Conservation (phyloP, 495 filamentous ascomycete genomes). For the Aspergillus cavernicola region DNA sequence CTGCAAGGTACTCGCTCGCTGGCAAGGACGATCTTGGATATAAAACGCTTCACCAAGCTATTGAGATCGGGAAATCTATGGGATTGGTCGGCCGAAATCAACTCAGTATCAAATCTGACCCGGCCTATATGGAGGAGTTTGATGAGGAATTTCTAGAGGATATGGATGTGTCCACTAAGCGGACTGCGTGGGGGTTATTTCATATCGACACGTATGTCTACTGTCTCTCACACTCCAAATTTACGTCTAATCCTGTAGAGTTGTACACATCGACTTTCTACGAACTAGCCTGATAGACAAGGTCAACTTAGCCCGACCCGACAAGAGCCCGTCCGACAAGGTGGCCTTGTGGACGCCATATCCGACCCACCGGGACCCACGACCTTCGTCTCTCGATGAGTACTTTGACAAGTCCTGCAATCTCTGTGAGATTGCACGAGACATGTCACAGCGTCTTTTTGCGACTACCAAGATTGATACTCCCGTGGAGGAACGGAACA, state of each 20-base stretch:
- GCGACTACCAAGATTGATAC: slow-evolving; percentile 9
- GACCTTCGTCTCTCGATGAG: slow-evolving; percentile 30
- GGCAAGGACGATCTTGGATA: slow-evolving; percentile 42
- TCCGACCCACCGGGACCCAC: slow-evolving; percentile 31
- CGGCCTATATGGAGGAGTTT: slow-evolving; percentile 19
- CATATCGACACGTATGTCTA: slow-evolving; percentile 42
- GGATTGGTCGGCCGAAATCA: slow-evolving; percentile 38
- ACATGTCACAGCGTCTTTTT: slow-evolving; percentile 41
- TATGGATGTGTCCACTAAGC: slow-evolving; percentile 33
- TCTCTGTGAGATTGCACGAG: slow-evolving; percentile 38
- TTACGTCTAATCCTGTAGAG: slow-evolving; percentile 18
- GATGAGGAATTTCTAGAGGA: slow-evolving; percentile 26
- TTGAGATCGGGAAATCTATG: slow-evolving; percentile 34
- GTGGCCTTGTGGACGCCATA: slow-evolving; percentile 35
- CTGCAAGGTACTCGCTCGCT: slow-evolving; percentile 37
- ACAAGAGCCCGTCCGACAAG: slow-evolving; percentile 14
- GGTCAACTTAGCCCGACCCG: slow-evolving; percentile 31
- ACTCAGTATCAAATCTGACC: too few relatives aligned
- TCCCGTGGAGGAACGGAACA: slow-evolving; percentile 15
- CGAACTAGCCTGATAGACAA: slow-evolving; percentile 35
- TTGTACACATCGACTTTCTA: slow-evolving; percentile 41
- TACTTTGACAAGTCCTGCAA: slow-evolving; percentile 41
- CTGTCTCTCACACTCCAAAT: background rate
- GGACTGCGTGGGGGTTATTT: slow-evolving; percentile 44
- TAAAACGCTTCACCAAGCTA: slow-evolving; percentile 40